phyloP scores from a whole-genome alignment of 257 asterid species.

The Lycium barbarum region DNA sequence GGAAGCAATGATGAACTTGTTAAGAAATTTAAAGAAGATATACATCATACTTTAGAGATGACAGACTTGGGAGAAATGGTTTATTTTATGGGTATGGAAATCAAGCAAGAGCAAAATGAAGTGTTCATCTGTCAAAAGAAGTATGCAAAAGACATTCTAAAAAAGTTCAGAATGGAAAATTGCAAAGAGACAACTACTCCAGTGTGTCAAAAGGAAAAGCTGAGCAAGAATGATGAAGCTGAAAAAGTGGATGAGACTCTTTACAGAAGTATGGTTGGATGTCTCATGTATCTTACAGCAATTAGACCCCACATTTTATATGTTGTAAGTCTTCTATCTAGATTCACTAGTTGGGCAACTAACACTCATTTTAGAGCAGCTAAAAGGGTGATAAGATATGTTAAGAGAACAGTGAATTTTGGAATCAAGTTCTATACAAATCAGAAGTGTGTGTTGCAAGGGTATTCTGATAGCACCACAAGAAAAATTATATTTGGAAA shows the following conservation, averaged over 20 bases:
- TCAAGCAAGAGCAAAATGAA: background rate
- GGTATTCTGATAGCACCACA: too few species aligned
- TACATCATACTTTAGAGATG: background rate
- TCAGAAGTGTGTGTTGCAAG: background rate
- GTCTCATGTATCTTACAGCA: background rate
- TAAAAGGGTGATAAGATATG: conserved; percentile 2
- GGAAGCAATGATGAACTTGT: background rate
- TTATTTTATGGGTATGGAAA: background rate
- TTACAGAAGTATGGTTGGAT: background rate
- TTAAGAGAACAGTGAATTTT: background rate
- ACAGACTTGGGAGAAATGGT: background rate
- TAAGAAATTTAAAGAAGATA: background rate
- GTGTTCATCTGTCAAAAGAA: background rate
- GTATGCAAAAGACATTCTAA: background rate
- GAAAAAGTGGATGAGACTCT: too few species aligned
- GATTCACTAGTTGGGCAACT: background rate
- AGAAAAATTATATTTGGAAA: too few species aligned
- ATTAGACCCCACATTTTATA: conserved; percentile 17
- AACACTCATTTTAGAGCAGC: conserved; percentile 1
- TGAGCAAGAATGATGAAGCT: background rate
- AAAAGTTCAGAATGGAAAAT: too few species aligned
- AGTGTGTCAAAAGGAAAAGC: background rate
- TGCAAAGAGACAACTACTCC: background rate
- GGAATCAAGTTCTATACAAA: background rate
- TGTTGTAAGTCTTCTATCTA: background rate